phyloP scores from a whole-genome alignment of 768 basidiomycete genomes.

The Ramaria sp. region DNA sequence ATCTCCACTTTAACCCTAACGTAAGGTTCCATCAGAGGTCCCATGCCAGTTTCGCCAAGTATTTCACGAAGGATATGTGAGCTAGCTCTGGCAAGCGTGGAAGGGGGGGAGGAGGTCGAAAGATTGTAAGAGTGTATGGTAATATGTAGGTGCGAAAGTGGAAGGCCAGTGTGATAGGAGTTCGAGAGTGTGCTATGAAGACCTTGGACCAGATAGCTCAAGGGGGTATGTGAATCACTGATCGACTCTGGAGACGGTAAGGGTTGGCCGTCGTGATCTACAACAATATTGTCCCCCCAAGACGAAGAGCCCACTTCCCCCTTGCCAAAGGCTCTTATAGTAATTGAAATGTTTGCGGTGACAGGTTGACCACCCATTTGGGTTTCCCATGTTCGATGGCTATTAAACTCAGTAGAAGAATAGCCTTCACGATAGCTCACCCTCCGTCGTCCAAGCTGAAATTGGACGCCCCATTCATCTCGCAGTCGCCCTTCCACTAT shows the following conservation, averaged over 20 bases:
- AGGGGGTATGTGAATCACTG: conserved; percentile 25
- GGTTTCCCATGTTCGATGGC: conserved; percentile 43
- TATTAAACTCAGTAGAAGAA: conserved; percentile 20
- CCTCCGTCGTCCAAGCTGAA: conserved; percentile 65
- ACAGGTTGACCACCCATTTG: conserved; percentile 50
- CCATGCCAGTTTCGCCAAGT: conserved; percentile 52
- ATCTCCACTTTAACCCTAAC: conserved; percentile 59
- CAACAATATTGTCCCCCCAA: conserved; percentile 72
- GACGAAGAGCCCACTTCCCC: conserved; percentile 51
- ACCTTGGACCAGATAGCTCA: conserved; percentile 52
- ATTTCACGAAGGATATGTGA: conserved; percentile 53
- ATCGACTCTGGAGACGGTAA: conserved; percentile 42
- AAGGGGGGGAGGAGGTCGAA: conserved; percentile 33
- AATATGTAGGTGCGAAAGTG: conserved; percentile 54
- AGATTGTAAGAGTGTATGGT: conserved; percentile 36
- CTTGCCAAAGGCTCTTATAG: conserved; percentile 41
- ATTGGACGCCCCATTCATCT: conserved; percentile 70
- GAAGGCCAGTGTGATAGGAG: conserved; percentile 69
- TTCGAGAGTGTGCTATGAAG: conserved; percentile 61
- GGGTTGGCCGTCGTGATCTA: conserved; percentile 41
- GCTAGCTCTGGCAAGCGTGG: conserved; percentile 54
- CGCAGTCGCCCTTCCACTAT: conserved; percentile 73
- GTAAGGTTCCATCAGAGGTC: conserved; percentile 73
- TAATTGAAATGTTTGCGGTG: conserved; percentile 42
- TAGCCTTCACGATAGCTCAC: conserved; percentile 71